Evolutionary conservation across 2,329 filamentous ascomycete species (phyloP).

Genomic region (Ophiostoma sp.): DNA sequence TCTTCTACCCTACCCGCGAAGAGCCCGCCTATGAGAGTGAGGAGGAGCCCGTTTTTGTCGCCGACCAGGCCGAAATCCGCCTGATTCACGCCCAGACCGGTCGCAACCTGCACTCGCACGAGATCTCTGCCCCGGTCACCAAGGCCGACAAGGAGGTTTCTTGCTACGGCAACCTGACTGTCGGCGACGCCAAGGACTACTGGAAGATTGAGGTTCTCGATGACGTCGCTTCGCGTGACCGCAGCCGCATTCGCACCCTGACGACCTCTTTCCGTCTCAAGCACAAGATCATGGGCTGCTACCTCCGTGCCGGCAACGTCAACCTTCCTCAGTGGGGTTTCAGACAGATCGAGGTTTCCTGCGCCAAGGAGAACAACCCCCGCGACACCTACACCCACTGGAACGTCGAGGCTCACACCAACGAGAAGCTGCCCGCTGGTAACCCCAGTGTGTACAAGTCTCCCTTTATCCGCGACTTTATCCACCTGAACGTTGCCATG

Average conservation of each 20-base stretch:
- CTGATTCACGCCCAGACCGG: slow-evolving; percentile 93
- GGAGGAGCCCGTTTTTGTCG: slow-evolving; percentile 68
- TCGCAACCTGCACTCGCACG: slow-evolving; percentile 93
- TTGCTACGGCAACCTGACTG: slow-evolving; percentile 87
- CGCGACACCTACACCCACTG: slow-evolving; percentile 94
- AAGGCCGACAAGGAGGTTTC: slow-evolving; percentile 93
- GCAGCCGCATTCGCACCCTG: slow-evolving; percentile 78
- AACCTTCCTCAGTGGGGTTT: slow-evolving; percentile 99
- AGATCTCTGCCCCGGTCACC: slow-evolving; percentile 79
- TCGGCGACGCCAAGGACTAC: slow-evolving; percentile 97
- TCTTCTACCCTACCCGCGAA: slow-evolving; percentile 88
- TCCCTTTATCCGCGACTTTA: slow-evolving; percentile 94
- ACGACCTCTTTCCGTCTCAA: slow-evolving; percentile 88
- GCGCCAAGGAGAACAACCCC: slow-evolving; percentile 87
- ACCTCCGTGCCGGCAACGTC: slow-evolving; percentile 88
- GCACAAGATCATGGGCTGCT: slow-evolving; percentile 79
- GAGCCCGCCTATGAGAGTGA: slow-evolving; percentile 68
- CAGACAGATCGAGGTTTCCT: slow-evolving; percentile 98
- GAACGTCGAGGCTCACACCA: slow-evolving; percentile 94
- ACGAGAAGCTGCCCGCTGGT: slow-evolving; percentile 83
- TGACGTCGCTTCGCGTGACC: slow-evolving; percentile 81
- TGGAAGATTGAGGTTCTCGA: slow-evolving; percentile 90
- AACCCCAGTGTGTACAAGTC: slow-evolving; percentile 92
- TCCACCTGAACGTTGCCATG: slow-evolving; percentile 98
- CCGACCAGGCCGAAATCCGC: slow-evolving; percentile 71